Evolutionary conservation across 2,329 filamentous ascomycete species (phyloP).

Genomic region (Botrytis medusae): DNA sequence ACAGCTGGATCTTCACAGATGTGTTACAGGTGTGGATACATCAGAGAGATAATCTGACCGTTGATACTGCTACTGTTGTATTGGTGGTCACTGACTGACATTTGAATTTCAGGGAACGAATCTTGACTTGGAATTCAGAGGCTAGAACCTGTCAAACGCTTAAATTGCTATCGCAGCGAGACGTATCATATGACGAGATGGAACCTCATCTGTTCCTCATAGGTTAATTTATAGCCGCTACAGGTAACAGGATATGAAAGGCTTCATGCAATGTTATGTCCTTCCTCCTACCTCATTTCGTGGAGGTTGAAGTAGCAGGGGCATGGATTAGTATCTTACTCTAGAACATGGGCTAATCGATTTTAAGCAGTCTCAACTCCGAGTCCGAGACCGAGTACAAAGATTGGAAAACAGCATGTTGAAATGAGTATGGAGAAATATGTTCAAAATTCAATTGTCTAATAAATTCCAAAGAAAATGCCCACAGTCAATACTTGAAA

Average conservation of each 20-base stretch:
- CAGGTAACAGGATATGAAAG: constrained; percentile 6
- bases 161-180: neutral
- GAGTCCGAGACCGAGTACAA: neutral
- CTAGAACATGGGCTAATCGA: neutral
- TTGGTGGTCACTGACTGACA: constrained; percentile 6
- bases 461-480: neutral
- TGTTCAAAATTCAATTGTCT: neutral
- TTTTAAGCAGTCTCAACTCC: constrained; percentile 1
- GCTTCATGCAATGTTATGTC: constrained; percentile 6
- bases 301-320: constrained; percentile 1
- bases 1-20: neutral
- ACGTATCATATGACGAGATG: constrained; percentile 12
- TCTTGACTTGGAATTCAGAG: neutral
- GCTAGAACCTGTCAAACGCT: neutral
- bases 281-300: constrained; percentile 13
- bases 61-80: neutral
- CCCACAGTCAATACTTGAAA: neutral
- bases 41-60: neutral
- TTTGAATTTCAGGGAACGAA: neutral
- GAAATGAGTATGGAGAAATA: constrained; percentile 4
- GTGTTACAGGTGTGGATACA: neutral
- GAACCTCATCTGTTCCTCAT: neutral
- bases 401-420: neutral
- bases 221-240: constrained; percentile 5
- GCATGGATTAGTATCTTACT: neutral